Evolutionary conservation across 345 rosid species (phyloP).

Genomic region (Salix suchowensis): DNA sequence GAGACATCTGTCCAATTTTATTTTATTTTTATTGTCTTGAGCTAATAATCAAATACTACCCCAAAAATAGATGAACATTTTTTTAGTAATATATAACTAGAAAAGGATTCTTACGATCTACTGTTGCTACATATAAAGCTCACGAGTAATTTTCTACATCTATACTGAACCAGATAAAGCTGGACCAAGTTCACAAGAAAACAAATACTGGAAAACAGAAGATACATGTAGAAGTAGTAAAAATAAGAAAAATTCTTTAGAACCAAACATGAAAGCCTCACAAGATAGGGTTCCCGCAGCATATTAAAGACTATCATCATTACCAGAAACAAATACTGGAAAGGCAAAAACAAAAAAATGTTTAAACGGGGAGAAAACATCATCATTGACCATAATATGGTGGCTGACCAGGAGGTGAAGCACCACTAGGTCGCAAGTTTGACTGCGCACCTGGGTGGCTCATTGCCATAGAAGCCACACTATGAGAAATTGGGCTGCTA

Average conservation of each 20-base stretch:
- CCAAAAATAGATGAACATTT: neutral
- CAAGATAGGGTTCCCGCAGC: neutral
- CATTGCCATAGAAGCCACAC: constrained; percentile 22
- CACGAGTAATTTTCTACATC: neutral
- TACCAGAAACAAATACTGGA: neutral
- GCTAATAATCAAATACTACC: too few species aligned
- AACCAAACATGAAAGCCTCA: neutral
- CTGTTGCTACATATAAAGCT: neutral
- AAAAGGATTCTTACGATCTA: neutral
- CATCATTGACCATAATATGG: constrained; percentile 38
- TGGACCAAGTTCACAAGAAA: neutral
- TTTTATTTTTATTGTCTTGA: too few species aligned
- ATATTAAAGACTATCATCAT: neutral
- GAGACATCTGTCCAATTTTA: too few species aligned
- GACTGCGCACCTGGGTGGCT: constrained; percentile 33
- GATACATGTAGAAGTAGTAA: neutral
- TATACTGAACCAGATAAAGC: neutral
- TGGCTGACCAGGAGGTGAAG: constrained; percentile 36
- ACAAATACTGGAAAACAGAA: too few species aligned
- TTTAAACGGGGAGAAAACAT: neutral
- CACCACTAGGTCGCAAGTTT: constrained; percentile 30
- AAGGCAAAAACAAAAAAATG: neutral
- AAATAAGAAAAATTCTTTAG: neutral
- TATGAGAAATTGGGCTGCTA: constrained; percentile 16
- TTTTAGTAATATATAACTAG: neutral